phyloP scores from a whole-genome alignment of 768 basidiomycete species.

The Auriscalpium vulgare region DNA sequence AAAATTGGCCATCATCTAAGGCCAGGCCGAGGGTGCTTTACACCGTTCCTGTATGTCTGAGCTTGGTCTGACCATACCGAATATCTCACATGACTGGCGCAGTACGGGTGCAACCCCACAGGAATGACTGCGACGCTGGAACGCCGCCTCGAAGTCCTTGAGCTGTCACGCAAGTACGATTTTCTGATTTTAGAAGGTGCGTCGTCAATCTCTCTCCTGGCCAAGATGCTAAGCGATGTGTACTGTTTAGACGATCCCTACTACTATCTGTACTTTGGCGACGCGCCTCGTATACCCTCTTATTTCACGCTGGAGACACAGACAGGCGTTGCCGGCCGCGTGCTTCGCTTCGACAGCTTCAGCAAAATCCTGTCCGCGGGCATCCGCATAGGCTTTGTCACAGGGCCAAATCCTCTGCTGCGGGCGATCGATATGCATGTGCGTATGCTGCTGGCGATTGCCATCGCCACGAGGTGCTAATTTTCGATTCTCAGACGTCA shows the following conservation, averaged over 20 bases:
- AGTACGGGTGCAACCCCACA: conserved; percentile 85
- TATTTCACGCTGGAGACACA: conserved; percentile 75
- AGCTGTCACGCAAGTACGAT: conserved; percentile 62
- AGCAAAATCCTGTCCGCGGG: conserved; percentile 78
- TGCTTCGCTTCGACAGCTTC: conserved; percentile 84
- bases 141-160: conserved; percentile 63
- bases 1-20: conserved; percentile 67
- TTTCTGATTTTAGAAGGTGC: conserved; percentile 82
- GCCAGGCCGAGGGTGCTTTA: conserved; percentile 74
- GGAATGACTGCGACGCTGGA: conserved; percentile 69
- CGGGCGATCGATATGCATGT: conserved; percentile 66
- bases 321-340: conserved; percentile 61
- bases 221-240: no score
- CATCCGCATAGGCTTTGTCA: conserved; percentile 74
- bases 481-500: conserved; percentile 39
- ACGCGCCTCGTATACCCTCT: conserved; percentile 52
- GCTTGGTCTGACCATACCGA: conserved; percentile 1
- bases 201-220: conserved; percentile 2
- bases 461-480: not conserved
- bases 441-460: conserved; percentile 21
- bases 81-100: not conserved
- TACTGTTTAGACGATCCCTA: conserved; percentile 64
- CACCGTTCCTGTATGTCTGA: conserved; percentile 54
- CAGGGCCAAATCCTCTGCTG: conserved; percentile 63
- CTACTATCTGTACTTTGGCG: conserved; percentile 70